These are phyloP conservation scores for Melaleuca alternifolia DNA, from an alignment of 345 rosid genomes.

Conservation along the genomic window DNA sequence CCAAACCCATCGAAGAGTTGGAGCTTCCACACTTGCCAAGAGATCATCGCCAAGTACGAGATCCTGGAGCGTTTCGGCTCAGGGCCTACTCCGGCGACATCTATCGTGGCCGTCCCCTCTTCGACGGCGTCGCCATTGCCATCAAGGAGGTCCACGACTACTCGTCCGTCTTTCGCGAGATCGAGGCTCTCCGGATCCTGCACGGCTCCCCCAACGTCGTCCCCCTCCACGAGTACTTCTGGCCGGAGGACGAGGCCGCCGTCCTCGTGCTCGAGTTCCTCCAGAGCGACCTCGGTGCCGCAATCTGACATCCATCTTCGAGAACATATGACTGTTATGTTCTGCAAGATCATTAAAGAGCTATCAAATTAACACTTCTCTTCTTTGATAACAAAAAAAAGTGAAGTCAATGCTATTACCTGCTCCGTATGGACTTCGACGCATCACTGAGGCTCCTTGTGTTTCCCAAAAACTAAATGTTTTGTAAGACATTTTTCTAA, in stretches of 20 bases:
- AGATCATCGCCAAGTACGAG: slow-evolving; percentile 72
- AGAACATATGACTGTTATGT: not conserved
- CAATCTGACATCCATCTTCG: slow-evolving; percentile 10
- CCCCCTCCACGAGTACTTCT: slow-evolving; percentile 70
- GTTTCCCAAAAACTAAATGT: rapidly evolving
- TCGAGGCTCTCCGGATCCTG: too few species aligned
- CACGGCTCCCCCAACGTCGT: too few species aligned
- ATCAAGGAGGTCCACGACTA: slow-evolving; percentile 92
- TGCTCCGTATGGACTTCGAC: not conserved
- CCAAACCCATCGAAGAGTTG: slow-evolving; percentile 56
- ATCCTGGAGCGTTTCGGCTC: slow-evolving; percentile 80
- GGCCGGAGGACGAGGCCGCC: slow-evolving; percentile 93
- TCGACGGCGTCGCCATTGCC: slow-evolving; percentile 60
- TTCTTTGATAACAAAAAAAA: not conserved
- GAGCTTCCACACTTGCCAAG: slow-evolving; percentile 89
- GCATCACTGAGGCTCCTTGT: rapidly evolving
- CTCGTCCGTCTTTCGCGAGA: slow-evolving; percentile 85
- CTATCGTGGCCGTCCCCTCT: slow-evolving; percentile 60
- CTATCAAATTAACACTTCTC: not conserved
- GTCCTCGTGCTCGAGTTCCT: slow-evolving; percentile 85
- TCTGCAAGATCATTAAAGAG: not conserved
- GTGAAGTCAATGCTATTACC: not conserved
- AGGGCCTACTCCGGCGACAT: slow-evolving; percentile 83
- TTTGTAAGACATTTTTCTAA: rapidly evolving
- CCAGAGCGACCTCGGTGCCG: slow-evolving; percentile 54